Percentiles rank a stretch among this genome's conserved stretches.
Evolutionary conservation across 164 flowering plant species (phyloP).

Genomic region (Paratinospora sagittata): DNA sequence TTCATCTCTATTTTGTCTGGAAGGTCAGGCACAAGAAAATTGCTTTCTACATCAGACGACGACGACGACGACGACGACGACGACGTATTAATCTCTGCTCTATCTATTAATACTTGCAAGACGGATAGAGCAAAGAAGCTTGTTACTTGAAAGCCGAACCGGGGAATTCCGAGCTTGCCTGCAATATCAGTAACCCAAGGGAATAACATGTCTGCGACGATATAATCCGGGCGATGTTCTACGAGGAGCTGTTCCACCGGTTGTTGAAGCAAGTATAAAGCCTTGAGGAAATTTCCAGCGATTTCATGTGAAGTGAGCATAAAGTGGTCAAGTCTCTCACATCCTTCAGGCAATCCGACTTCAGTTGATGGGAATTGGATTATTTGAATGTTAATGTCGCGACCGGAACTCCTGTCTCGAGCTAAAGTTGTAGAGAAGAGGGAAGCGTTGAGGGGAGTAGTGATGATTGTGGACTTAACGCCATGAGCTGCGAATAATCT

Average conservation of each 20-base stretch:
- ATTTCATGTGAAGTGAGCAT: background rate
- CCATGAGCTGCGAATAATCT: background rate
- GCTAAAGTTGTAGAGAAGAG: background rate
- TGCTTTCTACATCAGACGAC: too few species aligned
- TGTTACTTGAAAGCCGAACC: too few species aligned
- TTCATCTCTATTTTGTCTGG: too few species aligned
- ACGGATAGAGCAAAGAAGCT: too few species aligned
- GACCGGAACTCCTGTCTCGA: background rate
- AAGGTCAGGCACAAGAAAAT: too few species aligned
- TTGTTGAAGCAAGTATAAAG: background rate
- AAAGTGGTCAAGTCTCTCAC: background rate
- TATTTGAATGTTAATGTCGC: too few species aligned
- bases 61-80: too few species aligned
- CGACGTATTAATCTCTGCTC: too few species aligned
- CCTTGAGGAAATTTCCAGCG: background rate
- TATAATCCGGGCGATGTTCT: background rate
- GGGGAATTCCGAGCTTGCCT: too few species aligned
- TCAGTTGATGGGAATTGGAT: too few species aligned
- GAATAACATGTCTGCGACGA: background rate
- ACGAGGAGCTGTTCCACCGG: background rate
- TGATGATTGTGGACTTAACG: background rate
- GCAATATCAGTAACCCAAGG: too few species aligned
- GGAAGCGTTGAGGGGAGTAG: background rate
- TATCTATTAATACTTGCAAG: too few species aligned
- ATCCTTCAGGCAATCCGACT: background rate